phyloP scores from a whole-genome alignment of 208 protist genomes.

The Trypanosoma avium region DNA sequence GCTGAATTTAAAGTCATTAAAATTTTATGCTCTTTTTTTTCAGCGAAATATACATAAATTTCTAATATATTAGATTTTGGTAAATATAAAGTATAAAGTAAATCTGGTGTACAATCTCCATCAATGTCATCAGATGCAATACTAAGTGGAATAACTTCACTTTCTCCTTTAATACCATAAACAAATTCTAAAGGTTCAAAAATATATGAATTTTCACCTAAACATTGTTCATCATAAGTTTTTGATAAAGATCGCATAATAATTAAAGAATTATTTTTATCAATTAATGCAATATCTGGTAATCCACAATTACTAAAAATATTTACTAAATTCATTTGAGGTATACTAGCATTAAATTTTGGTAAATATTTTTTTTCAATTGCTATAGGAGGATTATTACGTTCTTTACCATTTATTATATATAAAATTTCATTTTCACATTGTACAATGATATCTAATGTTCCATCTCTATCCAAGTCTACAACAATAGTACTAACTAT shows the following conservation, averaged over 20 bases:
- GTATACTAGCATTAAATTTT: constrained; percentile 2
- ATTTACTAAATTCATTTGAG: constrained; percentile 26
- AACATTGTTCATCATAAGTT: not conserved
- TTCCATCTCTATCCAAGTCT: constrained; percentile 39
- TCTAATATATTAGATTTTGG: constrained; percentile 16
- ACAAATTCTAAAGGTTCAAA: constrained; percentile 12
- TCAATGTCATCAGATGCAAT: constrained; percentile 50
- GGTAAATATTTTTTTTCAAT: not conserved
- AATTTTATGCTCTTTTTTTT: constrained; percentile 4
- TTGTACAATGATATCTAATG: constrained; percentile 46
- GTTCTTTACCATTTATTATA: constrained; percentile 23
- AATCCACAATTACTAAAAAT: constrained; percentile 19
- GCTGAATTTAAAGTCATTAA: constrained; percentile 14
- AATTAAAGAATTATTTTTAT: constrained; percentile 18
- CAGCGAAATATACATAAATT: constrained; percentile 30
- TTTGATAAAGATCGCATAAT: constrained; percentile 14
- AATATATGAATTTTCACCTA: not conserved
- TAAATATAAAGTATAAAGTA: constrained; percentile 53
- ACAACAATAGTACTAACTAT: constrained; percentile 55
- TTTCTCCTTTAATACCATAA: constrained; percentile 1
- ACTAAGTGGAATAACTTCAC: constrained; percentile 39
- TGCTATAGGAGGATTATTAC: not conserved
- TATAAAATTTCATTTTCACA: constrained; percentile 39
- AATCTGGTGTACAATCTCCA: constrained; percentile 61
- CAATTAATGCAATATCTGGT: constrained; percentile 24